phyloP scores from a whole-genome alignment of 495 filamentous ascomycete genomes.

The Staphylotrichum longicolle region DNA sequence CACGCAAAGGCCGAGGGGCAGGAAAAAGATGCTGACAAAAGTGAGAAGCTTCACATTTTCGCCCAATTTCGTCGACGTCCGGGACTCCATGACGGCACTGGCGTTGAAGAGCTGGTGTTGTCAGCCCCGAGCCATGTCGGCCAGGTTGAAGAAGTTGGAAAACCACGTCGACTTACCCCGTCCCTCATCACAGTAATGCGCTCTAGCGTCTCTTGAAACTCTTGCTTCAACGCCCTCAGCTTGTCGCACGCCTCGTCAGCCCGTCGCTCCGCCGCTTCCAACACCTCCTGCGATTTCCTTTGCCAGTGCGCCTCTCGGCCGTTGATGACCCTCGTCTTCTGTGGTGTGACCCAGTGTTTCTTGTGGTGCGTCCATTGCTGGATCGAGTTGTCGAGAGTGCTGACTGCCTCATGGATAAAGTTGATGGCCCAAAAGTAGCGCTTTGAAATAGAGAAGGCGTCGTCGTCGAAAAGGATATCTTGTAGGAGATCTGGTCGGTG shows the following conservation, averaged over 20 bases:
- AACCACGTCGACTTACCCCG: slow-evolving; percentile 6
- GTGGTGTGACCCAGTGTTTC: not conserved
- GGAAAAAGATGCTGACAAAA: slow-evolving; percentile 40
- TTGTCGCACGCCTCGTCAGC: slow-evolving; percentile 5
- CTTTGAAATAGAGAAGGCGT: slow-evolving; percentile 19
- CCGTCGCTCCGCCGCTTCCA: not conserved
- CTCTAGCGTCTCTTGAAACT: slow-evolving; percentile 14
- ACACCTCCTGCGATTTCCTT: not conserved
- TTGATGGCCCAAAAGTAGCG: slow-evolving; percentile 22
- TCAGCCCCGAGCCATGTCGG: too few species aligned
- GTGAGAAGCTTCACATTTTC: slow-evolving; percentile 42
- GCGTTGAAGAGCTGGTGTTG: slow-evolving; percentile 24
- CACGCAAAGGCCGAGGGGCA: slow-evolving; percentile 36
- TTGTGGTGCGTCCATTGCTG: slow-evolving; percentile 13
- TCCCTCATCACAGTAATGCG: slow-evolving; percentile 17
- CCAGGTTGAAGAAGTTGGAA: not conserved
- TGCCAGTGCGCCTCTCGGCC: not conserved
- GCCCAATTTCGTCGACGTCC: slow-evolving; percentile 33
- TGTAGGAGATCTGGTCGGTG: not conserved
- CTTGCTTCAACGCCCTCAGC: not conserved
- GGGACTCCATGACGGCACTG: slow-evolving; percentile 37
- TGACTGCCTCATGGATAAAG: slow-evolving; percentile 18
- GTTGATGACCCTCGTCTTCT: not conserved
- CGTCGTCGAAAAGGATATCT: slow-evolving; percentile 18
- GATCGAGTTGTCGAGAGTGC: slow-evolving; percentile 13